Evolutionary conservation across 495 filamentous ascomycete species (phyloP).

Genomic region (Aeminium ludgeri): DNA sequence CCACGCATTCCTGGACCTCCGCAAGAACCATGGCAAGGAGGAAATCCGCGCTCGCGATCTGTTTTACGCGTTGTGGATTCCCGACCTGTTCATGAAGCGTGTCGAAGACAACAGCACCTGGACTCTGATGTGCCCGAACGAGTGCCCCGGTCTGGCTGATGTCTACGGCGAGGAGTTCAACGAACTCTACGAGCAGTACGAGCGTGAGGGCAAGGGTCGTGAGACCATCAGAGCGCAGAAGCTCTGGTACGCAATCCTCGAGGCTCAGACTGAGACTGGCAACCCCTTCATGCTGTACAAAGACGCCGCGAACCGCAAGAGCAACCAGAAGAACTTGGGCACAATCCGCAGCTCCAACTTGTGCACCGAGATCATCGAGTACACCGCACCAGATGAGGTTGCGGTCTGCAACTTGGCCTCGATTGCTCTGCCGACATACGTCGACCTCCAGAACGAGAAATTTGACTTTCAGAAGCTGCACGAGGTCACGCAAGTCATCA

Average conservation of each 20-base stretch:
- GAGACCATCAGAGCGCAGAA: constrained; percentile 92
- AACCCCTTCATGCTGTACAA: constrained; percentile 99
- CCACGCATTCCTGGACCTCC: constrained; percentile 89
- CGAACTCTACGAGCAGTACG: constrained; percentile 84
- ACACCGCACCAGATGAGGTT: constrained; percentile 91
- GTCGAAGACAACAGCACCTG: constrained; percentile 89
- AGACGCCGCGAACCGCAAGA: constrained; percentile 93
- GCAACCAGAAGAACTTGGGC: constrained; percentile 98
- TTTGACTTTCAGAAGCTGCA: constrained; percentile 95
- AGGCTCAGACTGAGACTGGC: constrained; percentile 95
- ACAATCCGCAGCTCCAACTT: constrained; percentile 97
- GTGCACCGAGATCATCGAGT: constrained; percentile 97
- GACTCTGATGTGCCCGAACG: constrained; percentile 95
- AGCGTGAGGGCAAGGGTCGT: constrained; percentile 74
- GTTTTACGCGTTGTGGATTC: constrained; percentile 96
- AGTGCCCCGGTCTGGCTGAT: constrained; percentile 86
- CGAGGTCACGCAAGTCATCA: constrained; percentile 76
- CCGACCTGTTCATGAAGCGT: constrained; percentile 98
- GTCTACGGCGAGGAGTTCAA: constrained; percentile 96
- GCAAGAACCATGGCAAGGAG: constrained; percentile 99
- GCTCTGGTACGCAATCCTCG: constrained; percentile 95
- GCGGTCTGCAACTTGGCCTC: constrained; percentile 97
- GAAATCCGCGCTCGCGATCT: constrained; percentile 92
- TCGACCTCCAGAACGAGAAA: constrained; percentile 60
- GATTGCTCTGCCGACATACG: constrained; percentile 73